Evolutionary conservation across 2,329 filamentous ascomycete genomes (phyloP).

Genomic region (Penicillium psychrosexuale): DNA sequence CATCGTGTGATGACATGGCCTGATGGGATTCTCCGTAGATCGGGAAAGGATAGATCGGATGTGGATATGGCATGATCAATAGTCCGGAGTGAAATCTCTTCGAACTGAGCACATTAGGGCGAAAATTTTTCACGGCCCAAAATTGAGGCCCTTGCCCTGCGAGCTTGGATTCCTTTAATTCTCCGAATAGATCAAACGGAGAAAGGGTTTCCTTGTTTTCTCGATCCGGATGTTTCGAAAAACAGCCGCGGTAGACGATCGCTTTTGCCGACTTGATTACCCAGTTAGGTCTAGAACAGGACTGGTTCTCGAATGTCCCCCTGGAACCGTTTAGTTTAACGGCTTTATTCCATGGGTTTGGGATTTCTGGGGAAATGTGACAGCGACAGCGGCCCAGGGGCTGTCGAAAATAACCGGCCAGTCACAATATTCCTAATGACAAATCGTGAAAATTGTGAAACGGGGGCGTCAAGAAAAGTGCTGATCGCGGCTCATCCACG

Average conservation of each 20-base stretch:
- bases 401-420: neutral
- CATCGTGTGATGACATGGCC: conserved; percentile 18
- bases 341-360: conserved; percentile 2
- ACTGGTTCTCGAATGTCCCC: no score
- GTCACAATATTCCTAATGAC: neutral
- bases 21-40: conserved; percentile 6
- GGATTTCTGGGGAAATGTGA: conserved; percentile 11
- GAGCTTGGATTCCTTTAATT: neutral
- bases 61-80: conserved; percentile 17
- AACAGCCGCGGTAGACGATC: conserved; percentile 18
- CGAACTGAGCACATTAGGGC: no score
- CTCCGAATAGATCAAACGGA: neutral
- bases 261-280: conserved; percentile 1
- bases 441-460: neutral
- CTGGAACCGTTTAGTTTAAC: neutral
- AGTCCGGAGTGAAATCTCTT: no score
- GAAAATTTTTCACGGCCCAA: neutral
- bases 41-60: neutral
- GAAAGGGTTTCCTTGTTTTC: neutral
- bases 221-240: conserved; percentile 15
- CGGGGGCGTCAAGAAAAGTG: neutral
- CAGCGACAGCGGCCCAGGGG: neutral
- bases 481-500: neutral
- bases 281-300: neutral
- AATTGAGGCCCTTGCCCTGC: neutral